These are phyloP conservation scores for Tremellales sp. DNA, from an alignment of 1,284 basidiomycete genomes.

Conservation along the genomic window DNA sequence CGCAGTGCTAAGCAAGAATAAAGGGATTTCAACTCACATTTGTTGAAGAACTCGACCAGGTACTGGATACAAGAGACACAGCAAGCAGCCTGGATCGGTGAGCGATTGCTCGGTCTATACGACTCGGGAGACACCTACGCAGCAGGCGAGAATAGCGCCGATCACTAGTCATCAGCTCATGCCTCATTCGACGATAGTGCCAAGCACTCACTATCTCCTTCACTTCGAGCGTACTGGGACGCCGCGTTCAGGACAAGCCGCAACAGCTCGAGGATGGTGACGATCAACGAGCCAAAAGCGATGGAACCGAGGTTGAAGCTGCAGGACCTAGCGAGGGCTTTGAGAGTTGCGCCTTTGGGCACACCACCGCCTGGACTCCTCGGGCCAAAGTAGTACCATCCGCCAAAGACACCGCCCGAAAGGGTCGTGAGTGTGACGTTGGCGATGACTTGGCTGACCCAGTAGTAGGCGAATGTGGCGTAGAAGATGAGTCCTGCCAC, in stretches of 20 bases:
- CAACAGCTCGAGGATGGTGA: slow-evolving; percentile 76
- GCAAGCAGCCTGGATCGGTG: slow-evolving; percentile 62
- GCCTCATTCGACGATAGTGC: not conserved
- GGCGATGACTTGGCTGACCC: slow-evolving; percentile 68
- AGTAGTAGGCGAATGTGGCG: slow-evolving; percentile 74
- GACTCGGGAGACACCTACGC: slow-evolving; percentile 20
- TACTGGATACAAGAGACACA: slow-evolving; percentile 69
- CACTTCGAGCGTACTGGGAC: slow-evolving; percentile 63
- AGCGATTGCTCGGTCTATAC: not conserved
- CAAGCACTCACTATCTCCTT: slow-evolving; percentile 64
- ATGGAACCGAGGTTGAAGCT: slow-evolving; percentile 83
- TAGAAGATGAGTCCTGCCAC: slow-evolving; percentile 71
- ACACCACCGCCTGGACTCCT: slow-evolving; percentile 31
- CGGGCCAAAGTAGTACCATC: slow-evolving; percentile 48
- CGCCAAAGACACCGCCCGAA: slow-evolving; percentile 64
- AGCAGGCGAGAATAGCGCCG: slow-evolving; percentile 67
- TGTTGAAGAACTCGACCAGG: slow-evolving; percentile 76
- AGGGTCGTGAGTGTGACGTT: slow-evolving; percentile 76
- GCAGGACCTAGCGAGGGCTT: slow-evolving; percentile 72
- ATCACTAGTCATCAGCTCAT: slow-evolving; percentile 52
- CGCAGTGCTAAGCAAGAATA: not conserved
- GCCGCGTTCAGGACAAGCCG: slow-evolving; percentile 63
- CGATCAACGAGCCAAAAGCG: slow-evolving; percentile 83
- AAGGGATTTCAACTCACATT: slow-evolving; percentile 48
- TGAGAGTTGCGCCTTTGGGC: slow-evolving; percentile 67